These are phyloP conservation scores for Rosa hybrid DNA, from an alignment of 331 rosid species.

Conservation along the genomic window DNA sequence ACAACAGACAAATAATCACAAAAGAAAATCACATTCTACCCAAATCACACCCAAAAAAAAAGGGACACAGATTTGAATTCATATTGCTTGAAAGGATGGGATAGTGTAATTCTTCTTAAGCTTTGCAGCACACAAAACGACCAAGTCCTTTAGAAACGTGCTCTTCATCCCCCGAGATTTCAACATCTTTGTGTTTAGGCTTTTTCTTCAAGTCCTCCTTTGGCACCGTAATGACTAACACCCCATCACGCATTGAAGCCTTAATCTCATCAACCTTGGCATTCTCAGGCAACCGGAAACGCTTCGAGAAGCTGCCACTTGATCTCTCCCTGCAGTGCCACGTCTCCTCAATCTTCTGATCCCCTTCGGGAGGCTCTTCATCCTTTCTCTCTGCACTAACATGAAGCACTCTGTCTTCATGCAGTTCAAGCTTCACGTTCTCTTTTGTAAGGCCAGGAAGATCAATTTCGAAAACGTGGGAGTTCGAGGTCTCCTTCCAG, in stretches of 20 bases:
- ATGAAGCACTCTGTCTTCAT: constrained; percentile 37
- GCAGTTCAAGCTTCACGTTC: constrained; percentile 55
- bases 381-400: constrained; percentile 47
- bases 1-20: neutral
- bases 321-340: constrained; percentile 68
- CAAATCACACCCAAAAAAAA: neutral
- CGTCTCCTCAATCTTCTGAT: constrained; percentile 26
- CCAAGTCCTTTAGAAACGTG: constrained; percentile 44
- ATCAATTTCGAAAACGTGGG: constrained; percentile 53
- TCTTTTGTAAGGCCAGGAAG: constrained; percentile 57
- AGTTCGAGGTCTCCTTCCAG: constrained; percentile 51
- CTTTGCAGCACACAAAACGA: constrained; percentile 59
- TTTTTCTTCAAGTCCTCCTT: constrained; percentile 38
- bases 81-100: neutral
- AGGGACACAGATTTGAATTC: neutral
- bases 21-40: neutral
- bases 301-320: constrained; percentile 31
- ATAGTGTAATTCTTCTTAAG: constrained; percentile 11
- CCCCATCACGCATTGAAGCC: constrained; percentile 60
- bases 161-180: constrained; percentile 36
- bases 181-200: constrained; percentile 27
- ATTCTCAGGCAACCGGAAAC: constrained; percentile 56
- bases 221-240: constrained; percentile 43
- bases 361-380: constrained; percentile 7
- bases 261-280: constrained; percentile 49